Base-by-base conservation (phyloP, 257 asterid genomes). In the Petrea volubilis region DNA sequence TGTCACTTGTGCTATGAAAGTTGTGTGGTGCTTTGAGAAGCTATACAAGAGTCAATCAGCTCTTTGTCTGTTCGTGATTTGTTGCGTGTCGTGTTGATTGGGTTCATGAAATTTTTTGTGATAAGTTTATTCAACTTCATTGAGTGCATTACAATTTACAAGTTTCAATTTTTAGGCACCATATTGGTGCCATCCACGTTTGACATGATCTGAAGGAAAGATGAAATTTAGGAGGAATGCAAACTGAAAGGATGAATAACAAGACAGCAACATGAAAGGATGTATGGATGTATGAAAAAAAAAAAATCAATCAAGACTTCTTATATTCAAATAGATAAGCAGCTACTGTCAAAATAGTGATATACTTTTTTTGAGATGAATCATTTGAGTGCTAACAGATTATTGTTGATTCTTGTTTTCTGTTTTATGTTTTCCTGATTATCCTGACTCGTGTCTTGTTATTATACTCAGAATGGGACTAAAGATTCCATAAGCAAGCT, bases 401-500 rank as follows among this genome's bases (percentile, higher is more conserved):
- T 52, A 24, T 0, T 55, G 18, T 41, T 69, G 55, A 49, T 44
- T 28, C 38, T 46, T 64, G 33, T 51, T 67, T 36, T 28, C 6
- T 38, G 14, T 12, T 31, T 53, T 47, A 1, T 20, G 33, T 18
- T 68, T 31, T 24, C 63, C 60, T 31, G 9, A 5, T 29, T 41
- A 20, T 23, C 4, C 38, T 76, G 61, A 46, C 57, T 13, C 63
- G 31, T 60, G 60, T 52, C 15, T 44, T 67, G 11, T 59, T 36
- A n/a, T 31, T 51, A 27, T 31, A 27, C 40, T 2, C 66, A 88
- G 92, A 88, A 86, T 79, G 96, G 96, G 43, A 81, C 94, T 49
- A 85, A 80, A 66, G 96, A 89, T 51, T 85, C 91, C 75, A 83
- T 87, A 40, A 66, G 80, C 87, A 89, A 87, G 82, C 92, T 90